These are phyloP conservation scores for Planoprotostelium fungivorum DNA, from an alignment of 78 protist genomes.

Conservation along the genomic window DNA sequence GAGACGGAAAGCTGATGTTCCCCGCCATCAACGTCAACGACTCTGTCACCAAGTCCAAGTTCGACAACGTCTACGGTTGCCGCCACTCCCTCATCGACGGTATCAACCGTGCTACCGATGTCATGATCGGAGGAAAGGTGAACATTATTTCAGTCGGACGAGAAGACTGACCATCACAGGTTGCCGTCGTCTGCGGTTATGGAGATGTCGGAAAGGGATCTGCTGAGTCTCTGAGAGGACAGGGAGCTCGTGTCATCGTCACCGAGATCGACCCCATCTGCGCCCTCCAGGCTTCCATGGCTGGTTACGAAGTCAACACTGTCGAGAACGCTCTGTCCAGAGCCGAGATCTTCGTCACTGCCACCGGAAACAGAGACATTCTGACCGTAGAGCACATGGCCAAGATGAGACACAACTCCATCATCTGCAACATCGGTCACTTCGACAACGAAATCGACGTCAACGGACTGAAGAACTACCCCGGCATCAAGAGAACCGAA, in stretches of 20 bases:
- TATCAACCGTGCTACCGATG: slow-evolving; percentile 98
- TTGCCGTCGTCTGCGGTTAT: slow-evolving; percentile 92
- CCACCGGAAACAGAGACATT: slow-evolving; percentile 97
- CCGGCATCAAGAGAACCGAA: slow-evolving; percentile 71
- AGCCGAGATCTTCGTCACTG: slow-evolving; percentile 95
- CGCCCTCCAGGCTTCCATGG: slow-evolving; percentile 99
- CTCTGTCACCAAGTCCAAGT: slow-evolving; percentile 98
- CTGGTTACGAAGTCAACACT: slow-evolving; percentile 89
- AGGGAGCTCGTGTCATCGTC: slow-evolving; percentile 93
- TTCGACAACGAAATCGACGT: slow-evolving; percentile 99
- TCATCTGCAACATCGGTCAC: slow-evolving; percentile 99
- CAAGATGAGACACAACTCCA: slow-evolving; percentile 96
- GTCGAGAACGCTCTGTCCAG: slow-evolving; percentile 83
- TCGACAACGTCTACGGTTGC: slow-evolving; percentile 99
- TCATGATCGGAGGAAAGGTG: slow-evolving; percentile 99
- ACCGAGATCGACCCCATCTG: slow-evolving; percentile 99
- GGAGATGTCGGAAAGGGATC: slow-evolving; percentile 99
- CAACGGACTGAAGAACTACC: slow-evolving; percentile 70
- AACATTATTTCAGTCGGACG: too few relatives aligned
- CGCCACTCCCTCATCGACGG: slow-evolving; percentile 98
- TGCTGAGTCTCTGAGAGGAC: slow-evolving; percentile 80
- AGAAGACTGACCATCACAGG: too few relatives aligned
- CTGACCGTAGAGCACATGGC: slow-evolving; percentile 84
- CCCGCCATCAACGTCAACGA: slow-evolving; percentile 99
- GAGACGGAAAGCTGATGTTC: slow-evolving; percentile 83